A percentile compares a stretch with the other conserved stretches of the same genome.
Conservation (phyloP, 148 eudicot genomes). For the Rhododendron ferrugineum region DNA sequence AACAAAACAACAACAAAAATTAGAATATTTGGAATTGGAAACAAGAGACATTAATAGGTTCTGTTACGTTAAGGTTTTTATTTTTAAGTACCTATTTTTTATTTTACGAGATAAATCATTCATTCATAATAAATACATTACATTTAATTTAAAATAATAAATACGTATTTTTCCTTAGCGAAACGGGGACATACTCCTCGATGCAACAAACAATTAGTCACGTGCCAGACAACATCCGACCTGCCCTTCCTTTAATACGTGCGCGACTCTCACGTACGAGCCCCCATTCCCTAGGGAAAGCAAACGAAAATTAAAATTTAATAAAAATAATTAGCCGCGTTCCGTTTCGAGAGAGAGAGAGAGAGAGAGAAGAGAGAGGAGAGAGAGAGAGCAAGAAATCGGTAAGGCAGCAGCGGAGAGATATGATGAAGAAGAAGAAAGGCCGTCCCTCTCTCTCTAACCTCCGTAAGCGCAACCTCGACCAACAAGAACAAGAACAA, state of each 20-base stretch:
- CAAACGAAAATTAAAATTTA: not conserved
- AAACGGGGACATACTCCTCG: too few relatives aligned
- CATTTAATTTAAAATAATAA: too few relatives aligned
- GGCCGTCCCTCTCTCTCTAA: constrained; percentile 62
- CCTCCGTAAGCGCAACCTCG: constrained; percentile 36
- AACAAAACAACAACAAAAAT: too few relatives aligned
- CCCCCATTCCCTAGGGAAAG: not conserved
- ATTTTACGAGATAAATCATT: too few relatives aligned
- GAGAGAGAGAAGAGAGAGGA: not conserved
- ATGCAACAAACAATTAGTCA: not conserved
- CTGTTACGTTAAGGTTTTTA: too few relatives aligned
- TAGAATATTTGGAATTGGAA: too few relatives aligned
- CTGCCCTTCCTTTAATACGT: not conserved
- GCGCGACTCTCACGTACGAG: constrained; percentile 10
- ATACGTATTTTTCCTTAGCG: too few relatives aligned
- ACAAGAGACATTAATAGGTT: too few relatives aligned
- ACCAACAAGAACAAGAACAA: constrained; percentile 13
- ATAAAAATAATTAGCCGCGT: constrained; percentile 16
- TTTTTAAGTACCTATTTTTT: too few relatives aligned
- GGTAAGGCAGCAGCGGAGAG: constrained; percentile 17
- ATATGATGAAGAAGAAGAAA: constrained; percentile 46
- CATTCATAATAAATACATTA: too few relatives aligned
- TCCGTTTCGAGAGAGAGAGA: constrained; percentile 2
- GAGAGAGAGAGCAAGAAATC: not conserved
- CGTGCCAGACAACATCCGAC: not conserved